Percentiles rank a stretch among this genome's conserved stretches.
Evolutionary conservation across 495 filamentous ascomycete species (phyloP).

Genomic region (Immersiella caudata): DNA sequence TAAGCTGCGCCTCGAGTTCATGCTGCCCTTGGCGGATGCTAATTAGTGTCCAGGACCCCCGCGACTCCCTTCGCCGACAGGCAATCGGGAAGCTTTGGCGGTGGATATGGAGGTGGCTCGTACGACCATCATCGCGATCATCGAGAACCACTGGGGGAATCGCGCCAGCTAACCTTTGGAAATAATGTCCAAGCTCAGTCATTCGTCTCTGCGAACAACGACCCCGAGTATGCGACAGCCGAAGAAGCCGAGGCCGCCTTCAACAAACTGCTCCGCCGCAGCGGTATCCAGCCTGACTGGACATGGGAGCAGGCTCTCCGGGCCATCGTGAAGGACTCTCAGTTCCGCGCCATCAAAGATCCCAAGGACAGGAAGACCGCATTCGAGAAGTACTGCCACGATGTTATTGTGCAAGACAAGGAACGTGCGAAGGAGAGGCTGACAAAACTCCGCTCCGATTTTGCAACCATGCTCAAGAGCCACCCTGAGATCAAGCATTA

Average conservation of each 20-base stretch:
- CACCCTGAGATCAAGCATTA: slow-evolving; percentile 98
- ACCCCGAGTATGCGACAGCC: slow-evolving; percentile 79
- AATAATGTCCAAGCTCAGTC: slow-evolving; percentile 65
- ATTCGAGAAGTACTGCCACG: slow-evolving; percentile 93
- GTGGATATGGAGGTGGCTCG: slow-evolving; percentile 28
- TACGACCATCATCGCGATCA: slow-evolving; percentile 41
- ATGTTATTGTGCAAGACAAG: slow-evolving; percentile 90
- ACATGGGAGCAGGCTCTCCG: slow-evolving; percentile 90
- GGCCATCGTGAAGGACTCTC: slow-evolving; percentile 86
- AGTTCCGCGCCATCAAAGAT: slow-evolving; percentile 92
- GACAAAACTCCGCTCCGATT: slow-evolving; percentile 90
- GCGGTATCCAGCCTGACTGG: slow-evolving; percentile 86
- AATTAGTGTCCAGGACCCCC: slow-evolving; percentile 46
- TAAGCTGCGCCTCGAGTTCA: slow-evolving; percentile 49
- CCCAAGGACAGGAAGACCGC: slow-evolving; percentile 88
- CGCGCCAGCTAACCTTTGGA: slow-evolving; percentile 70
- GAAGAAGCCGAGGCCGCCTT: slow-evolving; percentile 97
- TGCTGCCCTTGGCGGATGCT: background rate
- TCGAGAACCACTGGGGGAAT: slow-evolving; percentile 61
- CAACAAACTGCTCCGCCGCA: slow-evolving; percentile 83
- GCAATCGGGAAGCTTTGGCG: slow-evolving; percentile 40
- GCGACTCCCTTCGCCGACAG: slow-evolving; percentile 65
- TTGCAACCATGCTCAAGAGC: slow-evolving; percentile 91
- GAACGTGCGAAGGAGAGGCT: slow-evolving; percentile 93
- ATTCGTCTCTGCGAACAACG: slow-evolving; percentile 65